Evolutionary conservation across 306 rosid genomes (phyloP), one percentile per base, ranked within the genome.

Genomic region (Pterocarpus santalinus): DNA sequence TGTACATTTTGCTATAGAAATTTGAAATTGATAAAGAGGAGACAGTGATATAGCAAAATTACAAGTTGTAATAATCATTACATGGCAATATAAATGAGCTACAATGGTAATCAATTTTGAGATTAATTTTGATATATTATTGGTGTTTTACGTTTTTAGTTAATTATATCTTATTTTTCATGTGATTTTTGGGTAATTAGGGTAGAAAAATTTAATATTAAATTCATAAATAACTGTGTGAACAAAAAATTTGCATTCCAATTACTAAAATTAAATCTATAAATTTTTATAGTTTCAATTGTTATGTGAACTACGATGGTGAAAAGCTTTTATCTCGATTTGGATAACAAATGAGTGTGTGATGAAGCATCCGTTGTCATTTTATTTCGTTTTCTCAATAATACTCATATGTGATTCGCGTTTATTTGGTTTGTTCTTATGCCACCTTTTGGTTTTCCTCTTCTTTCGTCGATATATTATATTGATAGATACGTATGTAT

Each of bases 1-100:
- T 83, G 88, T 90, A 81, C 44, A 69, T 84, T 85, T 80, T 85
- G 90, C 88, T 82, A 62, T 75, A 66, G 76, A 66, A 80, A 30
- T 72, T 65, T 35, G 78, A 72, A 53, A 55, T 65, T 49, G 41
- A 16, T 17, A 0, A 49, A 64, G 53, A n/a, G 12, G 49, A 55
- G n/a, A 41, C 9, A 65, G 47, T 7, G 22, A 66, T 47, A 85
- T 81, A 78, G 87, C 90, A 78, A 80, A 83, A 86, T 82, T 76
- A 61, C 74, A 65, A 78, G 57, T 70, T 62, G 82, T 62, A 78
- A 30, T 55, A n/a, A 55, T 55, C 2, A 16, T 55, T 55, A 15
- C 35, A 55, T 46, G 75, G 8, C 47, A 47, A 56, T 34, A 69
- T 65, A 69, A 77, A 49, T 75, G 64, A 60, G 33, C 75, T 56